Evolutionary conservation across 2,329 filamentous ascomycete genomes (phyloP), one percentile per base, ranked within the genome.

Genomic region (Venturia nashicola): DNA sequence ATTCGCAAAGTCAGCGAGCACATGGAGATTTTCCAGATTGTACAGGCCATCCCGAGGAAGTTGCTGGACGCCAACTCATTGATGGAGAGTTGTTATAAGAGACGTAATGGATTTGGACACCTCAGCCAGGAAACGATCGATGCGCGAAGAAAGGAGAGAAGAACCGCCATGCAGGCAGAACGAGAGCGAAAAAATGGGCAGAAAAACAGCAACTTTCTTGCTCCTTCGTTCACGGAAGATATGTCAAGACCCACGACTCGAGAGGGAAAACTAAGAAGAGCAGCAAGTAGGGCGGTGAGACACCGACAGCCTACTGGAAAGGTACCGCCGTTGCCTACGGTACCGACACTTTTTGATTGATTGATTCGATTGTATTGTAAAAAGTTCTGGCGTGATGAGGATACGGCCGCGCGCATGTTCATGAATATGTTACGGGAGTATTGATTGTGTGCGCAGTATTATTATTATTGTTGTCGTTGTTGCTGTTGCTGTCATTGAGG

Each of bases 1-100:
- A 94, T 97, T 70, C 85, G 87, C 69, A 83, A 84, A 9, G 87
- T 96, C 12, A 82, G 80, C 18, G 92, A 96, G 71, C 90, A 91
- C 0, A 95, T 96, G 86, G 93, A 97, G 77, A 91, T 97, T 70
- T 97, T 97, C 74, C 91, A 95, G 71, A 86, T 96, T 3, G 91
- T 97, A 36, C 93, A 97, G 77, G 86, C 86, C 1, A 85, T 96
- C 39, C 93, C 93, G 0, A 83, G 93, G 62, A 83, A 83, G 63
- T 82, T 96, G 70, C 75, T 97, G 23, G 91, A 97, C 73, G 88
- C 88, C 63, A 96, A 95, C 69, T 78, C 78, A 2, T 78, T 97
- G 16, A 84, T 96, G 78, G 91, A 96, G 67, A 83, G 89, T 9
- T 95, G 89, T 67, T 92, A 94, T 73, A 86, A 86, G 68, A 85